Evolutionary conservation across 306 rosid genomes (phyloP), one percentile per base, ranked within the genome.

Genomic region (Fragaria iinumae): DNA sequence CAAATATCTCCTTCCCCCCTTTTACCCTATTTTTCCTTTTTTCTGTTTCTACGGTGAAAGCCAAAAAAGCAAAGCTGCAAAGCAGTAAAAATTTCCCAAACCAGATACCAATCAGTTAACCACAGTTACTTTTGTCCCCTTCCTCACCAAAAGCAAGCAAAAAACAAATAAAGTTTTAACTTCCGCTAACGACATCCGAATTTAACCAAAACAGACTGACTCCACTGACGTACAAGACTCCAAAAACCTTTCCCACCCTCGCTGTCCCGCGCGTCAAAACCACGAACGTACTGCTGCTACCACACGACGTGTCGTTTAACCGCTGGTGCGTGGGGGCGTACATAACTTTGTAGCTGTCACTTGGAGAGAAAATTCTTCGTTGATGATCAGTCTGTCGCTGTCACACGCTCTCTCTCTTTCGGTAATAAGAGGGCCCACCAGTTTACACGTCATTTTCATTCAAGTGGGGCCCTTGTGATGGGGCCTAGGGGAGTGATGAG

Each of bases 381-480:
- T 11, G 78, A 70, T 56, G 89, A 87, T 87, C 74, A 60, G 86
- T 77, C 78, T 77, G 84, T 83, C 84, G 79, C 76, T 67, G 64
- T 76, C 80, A 64, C 50, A 39, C 75, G 29, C 23, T 53, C 16
- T 21, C 2, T 82, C 79, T 14, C 55, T 4, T 1, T 27, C 1
- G 25, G 25, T 25, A 25, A 27, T 27, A 27, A 27, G 27, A 27
- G 27, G 27, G 25, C 25, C 25, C 25, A n/a, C 25, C 25, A 27
- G 38, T 49, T 2, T 10, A 13, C 65, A 41, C 62, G 76, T 76
- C 79, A 80, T 67, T 75, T 84, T 80, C 78, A 17, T 67, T 53
- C 36, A 39, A 62, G 65, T 73, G 84, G 89, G 65, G 17, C 59
- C 86, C 60, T 66, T 80, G 70, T 44, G 44, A 69, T 82, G 90